phyloP scores from a whole-genome alignment of 331 rosid genomes.

The Ulmus americana region DNA sequence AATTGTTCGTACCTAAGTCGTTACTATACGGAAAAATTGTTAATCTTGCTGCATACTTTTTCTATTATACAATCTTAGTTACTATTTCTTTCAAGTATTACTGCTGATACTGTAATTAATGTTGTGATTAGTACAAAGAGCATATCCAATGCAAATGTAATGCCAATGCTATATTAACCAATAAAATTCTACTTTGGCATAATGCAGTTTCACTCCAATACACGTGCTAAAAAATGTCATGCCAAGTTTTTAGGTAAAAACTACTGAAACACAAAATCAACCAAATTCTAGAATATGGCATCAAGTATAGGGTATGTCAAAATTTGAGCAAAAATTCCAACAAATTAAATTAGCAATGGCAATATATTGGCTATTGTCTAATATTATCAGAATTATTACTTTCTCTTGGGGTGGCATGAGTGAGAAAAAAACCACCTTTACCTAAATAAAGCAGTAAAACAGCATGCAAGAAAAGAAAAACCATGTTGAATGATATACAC shows the following conservation, averaged over 20 bases:
- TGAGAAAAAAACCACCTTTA: too few species aligned
- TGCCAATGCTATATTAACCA: not conserved
- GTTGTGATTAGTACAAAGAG: too few species aligned
- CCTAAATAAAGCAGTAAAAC: not conserved
- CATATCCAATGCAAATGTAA: not conserved
- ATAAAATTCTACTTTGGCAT: not conserved
- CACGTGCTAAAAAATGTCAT: not conserved
- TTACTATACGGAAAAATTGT: not conserved
- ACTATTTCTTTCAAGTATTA: not conserved
- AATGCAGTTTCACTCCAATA: not conserved
- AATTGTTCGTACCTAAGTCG: not conserved
- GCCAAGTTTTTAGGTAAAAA: not conserved
- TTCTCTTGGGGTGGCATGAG: too few species aligned
- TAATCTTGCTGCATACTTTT: not conserved
- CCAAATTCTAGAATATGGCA: not conserved
- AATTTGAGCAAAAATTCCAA: too few species aligned
- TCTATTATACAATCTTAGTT: too few species aligned
- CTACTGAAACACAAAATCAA: not conserved
- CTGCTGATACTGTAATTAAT: not conserved
- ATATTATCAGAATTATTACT: too few species aligned
- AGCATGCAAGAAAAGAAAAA: slow-evolving; percentile 10
- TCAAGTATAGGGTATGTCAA: not conserved
- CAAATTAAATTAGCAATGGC: too few species aligned
- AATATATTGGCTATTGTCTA: too few species aligned
- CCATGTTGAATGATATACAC: not conserved